Conservation (phyloP, 225 moss, liverwort and hornwort species). For the Ulota crispa region DNA sequence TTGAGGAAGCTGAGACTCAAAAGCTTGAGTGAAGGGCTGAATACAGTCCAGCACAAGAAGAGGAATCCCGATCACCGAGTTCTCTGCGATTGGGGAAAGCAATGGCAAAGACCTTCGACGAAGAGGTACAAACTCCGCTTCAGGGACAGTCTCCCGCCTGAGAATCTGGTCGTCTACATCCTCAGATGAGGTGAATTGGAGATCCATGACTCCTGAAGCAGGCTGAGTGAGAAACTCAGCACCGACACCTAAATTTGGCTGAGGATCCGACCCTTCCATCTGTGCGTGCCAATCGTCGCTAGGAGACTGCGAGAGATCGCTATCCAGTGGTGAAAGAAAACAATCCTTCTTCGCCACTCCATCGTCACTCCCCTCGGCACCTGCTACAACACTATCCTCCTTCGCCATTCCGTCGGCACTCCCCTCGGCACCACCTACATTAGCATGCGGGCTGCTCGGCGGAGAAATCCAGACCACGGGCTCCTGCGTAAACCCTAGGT, state of each 20-base stretch:
- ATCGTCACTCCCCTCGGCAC: constrained; percentile 13
- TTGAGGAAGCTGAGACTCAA: constrained; percentile 35
- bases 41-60: constrained; percentile 13
- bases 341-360: constrained; percentile 33
- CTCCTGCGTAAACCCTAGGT: constrained; percentile 35
- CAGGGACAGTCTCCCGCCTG: constrained; percentile 22
- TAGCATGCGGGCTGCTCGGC: constrained; percentile 24
- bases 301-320: constrained; percentile 36
- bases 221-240: constrained; percentile 43
- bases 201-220: constrained; percentile 10
- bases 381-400: constrained; percentile 42
- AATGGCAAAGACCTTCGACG: constrained; percentile 1
- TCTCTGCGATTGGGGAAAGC: constrained; percentile 23
- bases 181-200: constrained; percentile 13
- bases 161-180: constrained; percentile 18
- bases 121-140: constrained; percentile 10
- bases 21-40: constrained; percentile 47
- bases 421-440: constrained; percentile 11
- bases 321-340: constrained; percentile 45
- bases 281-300: constrained; percentile 35
- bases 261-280: not conserved
- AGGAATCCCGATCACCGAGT: constrained; percentile 8
- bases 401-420: constrained; percentile 8
- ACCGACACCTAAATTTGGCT: constrained; percentile 22
- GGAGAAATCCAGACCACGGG: constrained; percentile 53